Evolutionary conservation across 352 stramenopile genomes (phyloP), one percentile per base, ranked within the genome.

Genomic region (Pythium coloratum): DNA sequence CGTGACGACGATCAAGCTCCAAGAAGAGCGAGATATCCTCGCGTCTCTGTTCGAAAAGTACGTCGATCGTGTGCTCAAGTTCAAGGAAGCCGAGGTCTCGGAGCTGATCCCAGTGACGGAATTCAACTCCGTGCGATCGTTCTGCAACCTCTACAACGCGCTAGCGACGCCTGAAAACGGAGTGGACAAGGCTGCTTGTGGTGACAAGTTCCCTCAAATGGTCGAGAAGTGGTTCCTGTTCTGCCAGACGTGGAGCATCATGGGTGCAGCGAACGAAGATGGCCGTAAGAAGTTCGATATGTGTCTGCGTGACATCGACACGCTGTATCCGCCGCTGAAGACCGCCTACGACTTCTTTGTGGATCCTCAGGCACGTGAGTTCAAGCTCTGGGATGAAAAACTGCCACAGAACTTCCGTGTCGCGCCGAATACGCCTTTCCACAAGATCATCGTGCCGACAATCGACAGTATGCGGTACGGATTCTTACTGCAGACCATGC

Each of bases 301-400:
- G 55, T 98, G 86, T 46, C 46, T 98, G 28, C 89, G 92, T 4
- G 94, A 98, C 60, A 94, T 98, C 60, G 93, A 97, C 62, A 93
- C 92, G 0, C 76, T 97, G 33, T 98, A 97, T 59, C 94, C 94
- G 36, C 92, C 93, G 24, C 77, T 95, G 2, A 94, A 96, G 65
- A 98, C 89, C 10, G 82, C 94, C 0, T 98, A 98, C 71, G 94
- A 98, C 66, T 98, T 97, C 66, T 97, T 81, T 32, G 82, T 98
- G 20, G 94, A 98, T 64, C 64, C 82, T 12, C 72, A 81, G 38
- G 74, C 69, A n/a, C 74, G 76, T 6, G 88, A 95, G 20, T 92
- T 95, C 50, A 94, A 92, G 60, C 70, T 94, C 1, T 94, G 86
- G 86, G 86, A 95, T 55, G 87, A 95, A 33, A 91, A 91, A 49